Base-by-base conservation (phyloP, 208 protist species). In the Leptomonas pyrrhocoris region DNA sequence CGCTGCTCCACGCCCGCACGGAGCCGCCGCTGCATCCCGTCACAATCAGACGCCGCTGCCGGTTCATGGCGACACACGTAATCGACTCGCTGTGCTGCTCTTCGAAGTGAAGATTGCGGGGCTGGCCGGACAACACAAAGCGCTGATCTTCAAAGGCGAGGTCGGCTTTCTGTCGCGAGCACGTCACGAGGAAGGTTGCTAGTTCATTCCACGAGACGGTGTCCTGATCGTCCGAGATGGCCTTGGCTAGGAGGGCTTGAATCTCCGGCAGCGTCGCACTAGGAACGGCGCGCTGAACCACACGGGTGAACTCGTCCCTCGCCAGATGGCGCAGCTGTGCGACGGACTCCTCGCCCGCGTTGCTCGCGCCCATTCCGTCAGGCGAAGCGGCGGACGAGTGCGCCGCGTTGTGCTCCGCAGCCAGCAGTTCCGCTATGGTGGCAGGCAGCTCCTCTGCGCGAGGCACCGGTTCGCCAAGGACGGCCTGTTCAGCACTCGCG, bases 161-260 rank as follows among this genome's bases (percentile, higher is more conserved):
- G 54, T 92, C 77, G 15, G 74, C 81, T 28, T 80, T 76, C 36
- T 90, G 90, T 9, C 79, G 74, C 55, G 77, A 86, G 74, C 85
- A 84, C 9, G 87, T 86, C 30, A 90, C 66, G 53, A 95, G 79
- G 68, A 90, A 95, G 11, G 86, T 90, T 53, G 90, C 54, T 23
- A 95, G 80, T 46, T 95, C 90, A 58, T 88, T 85, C 90, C 90
- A 95, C 9, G 80, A 84, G 23, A 86, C 85, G 40, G 45, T 62
- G 23, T 82, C 85, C 56, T 85, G 73, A 0, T 71, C 80, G 27
- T 95, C 90, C 51, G 90, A 91, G 65, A 92, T 85, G 0, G 92
- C 83, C 63, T 89, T 91, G 54, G 79, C 83, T 46, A 93, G 76
- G 27, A 95, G 77, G 11, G 92, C 76, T 19, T 69, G 70, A 43